phyloP scores from a whole-genome alignment of 31 red algal species.

The Asparagopsis taxiformis region DNA sequence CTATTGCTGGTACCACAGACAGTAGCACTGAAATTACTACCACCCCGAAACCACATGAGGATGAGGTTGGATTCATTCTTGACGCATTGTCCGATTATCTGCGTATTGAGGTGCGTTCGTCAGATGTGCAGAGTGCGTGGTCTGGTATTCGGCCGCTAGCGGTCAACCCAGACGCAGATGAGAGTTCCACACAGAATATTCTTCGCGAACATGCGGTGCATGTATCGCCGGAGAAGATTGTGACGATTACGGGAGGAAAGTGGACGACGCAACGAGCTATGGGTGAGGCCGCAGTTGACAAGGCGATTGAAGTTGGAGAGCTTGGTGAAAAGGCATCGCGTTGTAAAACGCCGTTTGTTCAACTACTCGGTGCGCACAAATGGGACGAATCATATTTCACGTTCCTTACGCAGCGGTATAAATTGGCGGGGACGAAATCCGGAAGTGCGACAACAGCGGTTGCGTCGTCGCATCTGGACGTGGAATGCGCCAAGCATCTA shows the following conservation, averaged over 20 bases:
- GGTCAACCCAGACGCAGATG: constrained; percentile 73
- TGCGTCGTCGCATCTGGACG: constrained; percentile 62
- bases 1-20: constrained; percentile 92
- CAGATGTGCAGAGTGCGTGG: constrained; percentile 89
- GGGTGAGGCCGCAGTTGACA: constrained; percentile 90
- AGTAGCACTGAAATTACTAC: constrained; percentile 74
- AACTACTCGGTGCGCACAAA: constrained; percentile 80
- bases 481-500: constrained; percentile 85
- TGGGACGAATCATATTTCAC: constrained; percentile 93
- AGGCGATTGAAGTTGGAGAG: constrained; percentile 62
- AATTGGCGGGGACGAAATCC: constrained; percentile 34
- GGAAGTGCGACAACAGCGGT: constrained; percentile 28
- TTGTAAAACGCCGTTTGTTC: constrained; percentile 88
- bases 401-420: constrained; percentile 86
- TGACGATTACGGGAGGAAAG: constrained; percentile 89
- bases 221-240: constrained; percentile 69
- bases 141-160: constrained; percentile 87
- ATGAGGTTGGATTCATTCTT: constrained; percentile 92
- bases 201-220: constrained; percentile 89
- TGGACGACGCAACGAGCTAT: constrained; percentile 94
- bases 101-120: constrained; percentile 75
- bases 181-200: constrained; percentile 76
- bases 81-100: constrained; percentile 88
- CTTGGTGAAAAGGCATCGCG: constrained; percentile 48
- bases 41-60: constrained; percentile 73